These are phyloP conservation scores for Suaeda aralocaspica DNA, from an alignment of 148 eudicot species.

Conservation along the genomic window DNA sequence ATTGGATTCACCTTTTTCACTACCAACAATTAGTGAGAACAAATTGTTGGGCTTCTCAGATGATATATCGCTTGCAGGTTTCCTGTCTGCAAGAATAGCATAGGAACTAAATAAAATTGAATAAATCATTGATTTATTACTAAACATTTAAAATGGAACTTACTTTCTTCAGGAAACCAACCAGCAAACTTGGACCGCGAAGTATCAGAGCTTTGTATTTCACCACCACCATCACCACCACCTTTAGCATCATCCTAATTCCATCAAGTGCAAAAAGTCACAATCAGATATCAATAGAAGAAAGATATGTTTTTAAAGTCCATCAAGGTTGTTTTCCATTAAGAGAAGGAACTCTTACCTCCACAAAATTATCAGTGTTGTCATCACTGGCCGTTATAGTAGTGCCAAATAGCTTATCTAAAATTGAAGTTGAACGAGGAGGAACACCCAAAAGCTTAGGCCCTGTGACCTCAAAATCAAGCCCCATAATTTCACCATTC, in stretches of 20 bases:
- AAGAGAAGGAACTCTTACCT: conserved; percentile 52
- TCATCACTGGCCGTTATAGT: conserved; percentile 31
- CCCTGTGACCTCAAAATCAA: conserved; percentile 35
- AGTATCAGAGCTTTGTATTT: conserved; percentile 39
- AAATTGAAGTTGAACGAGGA: conserved; percentile 48
- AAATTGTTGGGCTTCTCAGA: conserved; percentile 47
- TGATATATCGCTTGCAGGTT: conserved; percentile 35
- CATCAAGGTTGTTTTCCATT: too few relatives aligned
- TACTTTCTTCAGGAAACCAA: conserved; percentile 92
- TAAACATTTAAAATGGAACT: background rate
- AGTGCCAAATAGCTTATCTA: conserved; percentile 76
- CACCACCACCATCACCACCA: conserved; percentile 56
- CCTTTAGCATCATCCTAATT: conserved; percentile 41
- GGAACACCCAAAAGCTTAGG: conserved; percentile 36
- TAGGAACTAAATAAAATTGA: background rate
- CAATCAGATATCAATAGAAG: conserved; percentile 1
- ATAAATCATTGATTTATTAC: background rate
- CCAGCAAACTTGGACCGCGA: conserved; percentile 69
- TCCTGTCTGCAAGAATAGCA: conserved; percentile 38
- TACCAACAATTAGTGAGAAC: conserved; percentile 70
- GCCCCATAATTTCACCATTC: conserved; percentile 35
- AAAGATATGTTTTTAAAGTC: background rate
- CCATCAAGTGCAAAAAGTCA: background rate
- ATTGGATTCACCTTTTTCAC: conserved; percentile 49
- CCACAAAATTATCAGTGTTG: conserved; percentile 27